A percentile compares a stretch with the other conserved stretches of the same genome.
phyloP scores from a whole-genome alignment of 1,284 basidiomycete species.

The Cryptococcus sp. region DNA sequence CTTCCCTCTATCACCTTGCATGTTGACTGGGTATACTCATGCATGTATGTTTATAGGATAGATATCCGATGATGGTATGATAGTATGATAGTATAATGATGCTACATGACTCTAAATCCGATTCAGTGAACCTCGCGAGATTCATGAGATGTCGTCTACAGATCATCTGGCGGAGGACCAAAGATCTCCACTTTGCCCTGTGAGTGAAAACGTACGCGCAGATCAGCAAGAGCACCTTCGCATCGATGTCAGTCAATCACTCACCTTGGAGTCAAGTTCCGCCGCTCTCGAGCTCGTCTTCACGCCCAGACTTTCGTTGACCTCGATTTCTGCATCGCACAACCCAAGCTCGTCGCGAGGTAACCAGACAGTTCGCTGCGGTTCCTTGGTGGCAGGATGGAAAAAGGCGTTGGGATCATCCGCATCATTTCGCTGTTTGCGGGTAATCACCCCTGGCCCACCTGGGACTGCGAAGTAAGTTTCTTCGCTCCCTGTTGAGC shows the following conservation, averaged over 20 bases:
- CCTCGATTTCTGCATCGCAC: constrained; percentile 63
- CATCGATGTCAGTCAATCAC: constrained; percentile 8
- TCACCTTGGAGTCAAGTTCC: constrained; percentile 61
- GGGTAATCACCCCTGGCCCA: constrained; percentile 38
- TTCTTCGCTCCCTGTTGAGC: constrained; percentile 23
- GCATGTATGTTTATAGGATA: background rate
- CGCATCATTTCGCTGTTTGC: constrained; percentile 19
- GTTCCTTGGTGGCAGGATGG: constrained; percentile 73
- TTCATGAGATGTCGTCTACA: background rate
- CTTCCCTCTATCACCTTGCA: too few species aligned
- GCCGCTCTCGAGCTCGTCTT: constrained; percentile 62
- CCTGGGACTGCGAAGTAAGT: constrained; percentile 47
- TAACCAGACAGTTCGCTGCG: constrained; percentile 78
- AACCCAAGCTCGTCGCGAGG: constrained; percentile 70
- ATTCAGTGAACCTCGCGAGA: too few species aligned
- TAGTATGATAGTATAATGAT: background rate
- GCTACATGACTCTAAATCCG: background rate
- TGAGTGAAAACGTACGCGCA: background rate
- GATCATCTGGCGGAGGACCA: constrained; percentile 45
- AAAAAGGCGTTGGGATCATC: constrained; percentile 61
- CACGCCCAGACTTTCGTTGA: constrained; percentile 63
- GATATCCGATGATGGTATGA: too few species aligned
- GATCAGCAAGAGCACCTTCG: background rate
- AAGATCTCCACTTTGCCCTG: constrained; percentile 65
- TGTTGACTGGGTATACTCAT: background rate